Evolutionary conservation across 306 rosid genomes (phyloP).

Genomic region (Trichosanthes cucumerina): DNA sequence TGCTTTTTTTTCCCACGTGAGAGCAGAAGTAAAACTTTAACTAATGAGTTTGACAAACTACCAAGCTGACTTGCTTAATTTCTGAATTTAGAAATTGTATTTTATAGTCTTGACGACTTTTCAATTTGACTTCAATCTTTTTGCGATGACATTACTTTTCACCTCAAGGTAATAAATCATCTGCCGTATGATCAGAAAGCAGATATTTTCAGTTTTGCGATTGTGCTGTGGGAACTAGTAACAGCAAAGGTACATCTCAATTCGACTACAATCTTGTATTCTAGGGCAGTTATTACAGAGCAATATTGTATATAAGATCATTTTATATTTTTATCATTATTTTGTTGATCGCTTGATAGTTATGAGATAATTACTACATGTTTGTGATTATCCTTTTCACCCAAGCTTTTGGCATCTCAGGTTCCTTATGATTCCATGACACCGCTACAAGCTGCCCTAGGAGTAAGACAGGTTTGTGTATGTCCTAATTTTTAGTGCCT

Average conservation of each 20-base stretch:
- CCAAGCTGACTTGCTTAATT: not conserved
- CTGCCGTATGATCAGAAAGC: constrained; percentile 97
- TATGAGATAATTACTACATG: not conserved
- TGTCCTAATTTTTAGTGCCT: not conserved
- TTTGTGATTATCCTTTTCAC: not conserved
- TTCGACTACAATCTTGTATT: not conserved
- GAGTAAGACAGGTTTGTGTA: constrained; percentile 92
- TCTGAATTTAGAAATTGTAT: not conserved
- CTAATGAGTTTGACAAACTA: not conserved
- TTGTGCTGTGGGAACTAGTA: constrained; percentile 95
- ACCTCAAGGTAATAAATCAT: constrained; percentile 84
- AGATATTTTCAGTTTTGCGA: constrained; percentile 90
- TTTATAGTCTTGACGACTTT: not conserved
- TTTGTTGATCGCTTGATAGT: not conserved
- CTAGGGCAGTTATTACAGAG: not conserved
- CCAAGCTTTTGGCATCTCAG: constrained; percentile 34
- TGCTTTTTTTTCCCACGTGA: not conserved
- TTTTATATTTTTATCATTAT: not conserved
- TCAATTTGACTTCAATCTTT: constrained; percentile 6
- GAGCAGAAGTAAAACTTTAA: not conserved
- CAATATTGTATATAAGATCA: not conserved
- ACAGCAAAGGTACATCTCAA: constrained; percentile 69
- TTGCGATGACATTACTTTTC: constrained; percentile 12
- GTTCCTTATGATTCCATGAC: constrained; percentile 95
- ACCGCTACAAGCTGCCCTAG: constrained; percentile 99